Base-by-base conservation (phyloP, 2,329 filamentous ascomycete genomes). In the Aureobasidium subglaciale region DNA sequence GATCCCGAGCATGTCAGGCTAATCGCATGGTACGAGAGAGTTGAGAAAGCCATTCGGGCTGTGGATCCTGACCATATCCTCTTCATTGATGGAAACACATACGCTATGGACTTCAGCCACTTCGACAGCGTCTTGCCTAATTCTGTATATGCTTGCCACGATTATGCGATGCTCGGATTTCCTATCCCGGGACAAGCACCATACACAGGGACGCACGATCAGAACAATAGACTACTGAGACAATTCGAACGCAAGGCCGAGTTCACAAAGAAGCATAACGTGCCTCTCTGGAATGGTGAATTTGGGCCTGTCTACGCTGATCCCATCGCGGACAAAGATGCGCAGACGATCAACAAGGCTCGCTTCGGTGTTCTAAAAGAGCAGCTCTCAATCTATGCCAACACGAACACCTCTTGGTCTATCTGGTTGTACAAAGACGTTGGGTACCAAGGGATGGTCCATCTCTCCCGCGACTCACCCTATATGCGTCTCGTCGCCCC, bases 11-110 rank as follows among this genome's bases (percentile, higher is more conserved):
- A 76, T 56, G 63, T 68, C 22, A 66, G 73, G 1, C 68, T 76
- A 0, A 70, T 69, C 8, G 71, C 68, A 0, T 77, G 73, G 61
- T 77, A 76, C 59, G 66, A 70, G 5, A 66, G 73, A 1, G 59
- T 75, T 1, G 74, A 76, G 58, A 70, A 72, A 22, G 71, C 70
- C 1, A 75, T 77, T 56, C 67, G 74, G 5, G 62, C 63, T 3
- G 63, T 75, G 16, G 75, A 77, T 56, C 70, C 71, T 0, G 63
- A 76, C 30, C 73, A 75, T 56, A 77, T 77, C 54, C 64, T 78
- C 22, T 78, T 73, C 58, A 64, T 78, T 9, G 77, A 79, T 46
- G 76, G 76, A 6, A 80, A 80, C 65, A 80, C 78, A 0, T 81
- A 78, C 56, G 72, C 77, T 16, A 78, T 78, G 67, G 76, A 78